Conservation (phyloP, 768 basidiomycete genomes). For the Leucosporidium yakuticum region DNA sequence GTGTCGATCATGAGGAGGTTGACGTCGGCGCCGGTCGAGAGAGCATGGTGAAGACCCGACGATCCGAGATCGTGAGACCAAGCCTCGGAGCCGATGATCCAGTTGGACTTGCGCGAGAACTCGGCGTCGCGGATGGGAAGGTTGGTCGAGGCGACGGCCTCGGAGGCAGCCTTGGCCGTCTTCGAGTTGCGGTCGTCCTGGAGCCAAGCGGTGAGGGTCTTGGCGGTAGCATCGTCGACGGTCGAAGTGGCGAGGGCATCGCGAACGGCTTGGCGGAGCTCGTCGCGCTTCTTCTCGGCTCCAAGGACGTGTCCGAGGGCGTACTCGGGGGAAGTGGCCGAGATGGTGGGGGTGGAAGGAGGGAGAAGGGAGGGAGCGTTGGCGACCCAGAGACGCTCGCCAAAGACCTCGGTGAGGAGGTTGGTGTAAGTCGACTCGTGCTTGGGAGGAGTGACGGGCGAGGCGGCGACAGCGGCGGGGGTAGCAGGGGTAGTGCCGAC, state of each 20-base stretch:
- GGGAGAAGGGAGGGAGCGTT: constrained; percentile 69
- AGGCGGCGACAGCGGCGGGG: constrained; percentile 39
- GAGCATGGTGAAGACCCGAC: constrained; percentile 88
- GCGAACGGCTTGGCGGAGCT: constrained; percentile 61
- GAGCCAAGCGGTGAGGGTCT: constrained; percentile 67
- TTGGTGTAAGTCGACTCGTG: constrained; percentile 89
- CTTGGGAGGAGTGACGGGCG: constrained; percentile 61
- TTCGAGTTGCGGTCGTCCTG: constrained; percentile 48
- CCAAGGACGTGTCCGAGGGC: constrained; percentile 87
- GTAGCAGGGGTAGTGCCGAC: constrained; percentile 51
- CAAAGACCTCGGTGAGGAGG: constrained; percentile 74
- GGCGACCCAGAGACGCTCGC: constrained; percentile 68
- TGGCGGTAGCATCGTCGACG: constrained; percentile 41
- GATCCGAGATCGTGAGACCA: constrained; percentile 97
- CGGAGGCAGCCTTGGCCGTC: constrained; percentile 22
- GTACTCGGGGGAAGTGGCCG: constrained; percentile 85
- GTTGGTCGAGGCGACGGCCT: constrained; percentile 20
- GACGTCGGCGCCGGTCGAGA: constrained; percentile 82
- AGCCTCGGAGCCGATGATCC: constrained; percentile 97
- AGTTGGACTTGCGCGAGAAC: constrained; percentile 66
- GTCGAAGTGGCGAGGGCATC: constrained; percentile 53
- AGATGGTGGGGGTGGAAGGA: constrained; percentile 21
- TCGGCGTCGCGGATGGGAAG: constrained; percentile 55
- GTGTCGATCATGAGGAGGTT: constrained; percentile 96
- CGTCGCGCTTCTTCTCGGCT: constrained; percentile 65